Base-by-base conservation (phyloP, 2,329 filamentous ascomycete species). In the Zopfia rhizophila region DNA sequence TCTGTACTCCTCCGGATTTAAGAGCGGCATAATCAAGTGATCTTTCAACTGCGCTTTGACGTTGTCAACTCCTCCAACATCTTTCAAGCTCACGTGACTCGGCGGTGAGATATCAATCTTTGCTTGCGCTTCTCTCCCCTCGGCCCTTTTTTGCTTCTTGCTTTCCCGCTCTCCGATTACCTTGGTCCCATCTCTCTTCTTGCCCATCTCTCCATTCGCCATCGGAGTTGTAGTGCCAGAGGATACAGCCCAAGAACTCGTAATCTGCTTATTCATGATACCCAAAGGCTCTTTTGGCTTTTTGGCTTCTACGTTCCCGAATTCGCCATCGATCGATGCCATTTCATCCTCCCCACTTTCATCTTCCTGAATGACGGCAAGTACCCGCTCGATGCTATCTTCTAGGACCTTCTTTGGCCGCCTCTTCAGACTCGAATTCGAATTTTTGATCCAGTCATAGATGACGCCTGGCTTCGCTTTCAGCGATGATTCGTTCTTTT, bases 401-500 rank as follows among this genome's bases (percentile, higher is more conserved):
- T 96, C 90, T 1, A 97, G 75, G 0, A 88, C 78, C 50, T 86
- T 87, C 70, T 94, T 96, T 27, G 90, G 91, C 56, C 89, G 85
- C 16, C 94, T 81, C 53, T 89, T 90, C 16, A 97, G 74, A 40
- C 88, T 91, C 0, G 91, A 96, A 68, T 97, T 97, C 11, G 91
- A 96, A 38, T 79, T 76, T 59, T 91, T 90, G 51, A 97, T 91
- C 47, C 83, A 84, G 27, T 91, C 87, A 67, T 94, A 96, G 1
- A 95, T 82, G 2, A 76, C 72, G 2, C 80, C 72, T 3, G 87
- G 76, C 1, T 83, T 85, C 5, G 89, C 74, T 40, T 76, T 78
- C 6, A 78, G 73, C 13, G 60, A 49, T 5, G 61, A 65, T 22
- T 69, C 61, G 35, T 80, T 74, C 38, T 83, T 82, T 38, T 87